Evolutionary conservation across 2,329 filamentous ascomycete species (phyloP).

Genomic region (Chalaropsis thielavioides): DNA sequence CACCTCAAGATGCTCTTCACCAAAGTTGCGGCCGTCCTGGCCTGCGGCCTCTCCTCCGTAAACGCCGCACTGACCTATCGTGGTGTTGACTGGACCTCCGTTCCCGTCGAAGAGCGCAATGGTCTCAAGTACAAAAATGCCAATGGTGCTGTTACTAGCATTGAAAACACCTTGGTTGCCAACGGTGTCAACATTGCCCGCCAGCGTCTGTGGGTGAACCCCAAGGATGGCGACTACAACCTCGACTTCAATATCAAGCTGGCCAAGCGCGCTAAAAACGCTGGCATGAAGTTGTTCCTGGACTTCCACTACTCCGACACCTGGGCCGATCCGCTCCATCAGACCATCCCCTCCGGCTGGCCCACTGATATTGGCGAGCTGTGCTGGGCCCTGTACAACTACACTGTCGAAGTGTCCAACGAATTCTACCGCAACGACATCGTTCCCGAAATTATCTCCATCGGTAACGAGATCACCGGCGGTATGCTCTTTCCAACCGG

Average conservation of each 20-base stretch:
- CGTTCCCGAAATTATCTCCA: slow-evolving; percentile 46
- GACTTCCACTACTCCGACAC: slow-evolving; percentile 55
- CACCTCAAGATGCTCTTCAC: slow-evolving; percentile 10
- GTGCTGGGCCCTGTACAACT: slow-evolving; percentile 50
- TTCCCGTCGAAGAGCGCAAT: slow-evolving; percentile 45
- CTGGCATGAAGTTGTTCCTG: slow-evolving; percentile 45
- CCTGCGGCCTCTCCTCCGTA: slow-evolving; percentile 5
- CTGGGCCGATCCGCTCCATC: slow-evolving; percentile 54
- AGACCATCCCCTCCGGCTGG: slow-evolving; percentile 51
- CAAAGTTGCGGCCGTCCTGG: slow-evolving; percentile 7
- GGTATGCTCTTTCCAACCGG: slow-evolving; percentile 56
- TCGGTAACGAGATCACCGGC: slow-evolving; percentile 58
- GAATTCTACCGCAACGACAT: slow-evolving; percentile 42
- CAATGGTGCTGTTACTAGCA: slow-evolving; percentile 35
- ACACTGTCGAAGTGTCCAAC: slow-evolving; percentile 49
- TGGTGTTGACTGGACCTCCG: slow-evolving; percentile 58
- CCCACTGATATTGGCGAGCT: slow-evolving; percentile 43
- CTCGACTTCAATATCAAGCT: slow-evolving; percentile 55
- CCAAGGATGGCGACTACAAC: slow-evolving; percentile 48
- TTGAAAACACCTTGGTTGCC: slow-evolving; percentile 48
- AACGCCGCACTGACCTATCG: slow-evolving; percentile 42
- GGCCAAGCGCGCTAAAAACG: slow-evolving; percentile 49
- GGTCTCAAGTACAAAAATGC: slow-evolving; percentile 47
- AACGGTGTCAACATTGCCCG: slow-evolving; percentile 55
- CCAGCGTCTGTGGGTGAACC: slow-evolving; percentile 59